Base-by-base conservation (phyloP, 495 filamentous ascomycete species). In the Aspergillus bertholletiae region DNA sequence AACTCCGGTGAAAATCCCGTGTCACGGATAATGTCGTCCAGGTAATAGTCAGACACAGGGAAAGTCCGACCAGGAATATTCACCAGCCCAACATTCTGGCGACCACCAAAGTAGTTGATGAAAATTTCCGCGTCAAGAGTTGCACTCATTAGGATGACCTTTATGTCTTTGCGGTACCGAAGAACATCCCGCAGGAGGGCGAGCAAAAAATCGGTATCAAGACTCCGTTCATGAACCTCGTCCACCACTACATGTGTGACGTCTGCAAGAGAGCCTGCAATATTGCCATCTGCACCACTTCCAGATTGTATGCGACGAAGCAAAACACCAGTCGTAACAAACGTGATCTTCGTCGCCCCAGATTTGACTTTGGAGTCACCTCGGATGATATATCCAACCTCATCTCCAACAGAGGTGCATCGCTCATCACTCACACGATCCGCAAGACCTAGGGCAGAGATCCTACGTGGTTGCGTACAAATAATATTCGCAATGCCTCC, bases 301-400 rank as follows among this genome's bases (percentile, higher is more conserved):
- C 88, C 89, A 1, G 89, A 94, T 67, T 98, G 94, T 35, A 98
- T 76, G 7, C 90, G 83, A 50, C 95, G 77, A 15, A 98, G 80
- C 35, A 98, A 75, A n/a, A 98, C 93, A 80, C 94, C 94, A 23
- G 94, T 97, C 0, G 94, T 98, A 37, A 97, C 89, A 65, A 98
- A 98, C 0, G 89, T 94, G 57, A 97, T 92, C 69, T 88, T 95
- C 0, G 94, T 98, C 1, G 77, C 73, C 12, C 83, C 84, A 20
- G 70, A 61, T 49, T 74, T 84, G 43, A 77, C 71, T 66, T 88
- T 91, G 37, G 87, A 90, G 64, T 97, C 94, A 35, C 94, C 94
- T 34, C 95, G 84, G 58, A 98, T 97, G n/a, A 87, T 79, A 65
- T 96, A 98, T 8, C 94, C 94, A 32, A 98, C 83, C 67, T 98